Conservation (phyloP, 495 filamentous ascomycete genomes). For the Xylaria curta region DNA sequence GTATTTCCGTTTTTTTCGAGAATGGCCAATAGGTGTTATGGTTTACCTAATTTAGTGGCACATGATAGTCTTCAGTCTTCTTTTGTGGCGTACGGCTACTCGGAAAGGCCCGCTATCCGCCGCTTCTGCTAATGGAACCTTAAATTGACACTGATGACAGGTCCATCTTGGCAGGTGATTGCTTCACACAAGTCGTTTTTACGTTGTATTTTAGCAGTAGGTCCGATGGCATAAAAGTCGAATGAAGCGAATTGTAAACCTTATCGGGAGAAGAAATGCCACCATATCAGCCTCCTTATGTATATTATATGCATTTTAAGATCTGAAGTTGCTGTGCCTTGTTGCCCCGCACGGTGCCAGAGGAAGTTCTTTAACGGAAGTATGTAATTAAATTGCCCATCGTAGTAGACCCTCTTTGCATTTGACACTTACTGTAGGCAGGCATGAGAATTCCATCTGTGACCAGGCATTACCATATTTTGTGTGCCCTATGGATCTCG, state of each 20-base stretch:
- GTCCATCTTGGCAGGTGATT: conserved; percentile 10
- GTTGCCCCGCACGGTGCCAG: background rate
- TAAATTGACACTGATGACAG: conserved; percentile 18
- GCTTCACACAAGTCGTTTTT: background rate
- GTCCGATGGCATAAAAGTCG: background rate
- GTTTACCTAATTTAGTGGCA: conserved; percentile 5
- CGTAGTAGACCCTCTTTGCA: background rate
- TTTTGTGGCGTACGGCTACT: conserved; percentile 18
- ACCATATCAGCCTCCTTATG: background rate
- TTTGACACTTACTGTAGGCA: background rate
- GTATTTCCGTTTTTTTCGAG: background rate
- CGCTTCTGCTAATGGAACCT: conserved; percentile 17
- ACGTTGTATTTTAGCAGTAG: background rate
- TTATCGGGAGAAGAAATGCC: background rate
- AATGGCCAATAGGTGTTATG: background rate
- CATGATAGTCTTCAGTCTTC: conserved; percentile 4
- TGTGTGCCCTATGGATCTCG: background rate
- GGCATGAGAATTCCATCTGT: background rate
- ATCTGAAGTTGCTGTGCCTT: background rate
- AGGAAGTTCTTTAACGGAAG: background rate
- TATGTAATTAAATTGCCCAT: background rate
- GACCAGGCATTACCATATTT: background rate
- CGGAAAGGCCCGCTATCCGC: conserved; percentile 24
- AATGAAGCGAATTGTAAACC: background rate
- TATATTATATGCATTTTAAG: background rate